Evolutionary conservation across 139 green algal species (phyloP), one percentile per base, ranked within the genome.

Genomic region (Auxenochlorella pyrenoidosa): DNA sequence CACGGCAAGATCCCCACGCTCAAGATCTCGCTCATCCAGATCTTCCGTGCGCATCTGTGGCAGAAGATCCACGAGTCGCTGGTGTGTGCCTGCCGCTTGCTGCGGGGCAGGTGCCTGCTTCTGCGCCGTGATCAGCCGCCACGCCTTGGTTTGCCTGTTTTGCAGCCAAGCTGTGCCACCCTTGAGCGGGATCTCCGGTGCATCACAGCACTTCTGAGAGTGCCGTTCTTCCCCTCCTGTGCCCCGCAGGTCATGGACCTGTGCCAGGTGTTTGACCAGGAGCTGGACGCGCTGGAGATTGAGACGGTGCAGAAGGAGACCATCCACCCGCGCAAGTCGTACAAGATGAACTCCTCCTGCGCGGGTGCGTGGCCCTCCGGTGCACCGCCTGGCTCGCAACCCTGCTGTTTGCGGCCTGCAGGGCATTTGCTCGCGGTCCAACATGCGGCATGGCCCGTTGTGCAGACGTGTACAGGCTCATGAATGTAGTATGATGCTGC

Each of bases 251-350:
- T 87, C 26, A 87, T 87, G 83, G 83, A 87, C 83, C 51, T 87
- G 83, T 96, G 92, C 84, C 95, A 98, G 89, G 95, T 98, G 51
- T 97, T 98, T 88, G 96, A 99, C 91, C 97, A 99, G 92, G 98
- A 99, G 94, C 93, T 99, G 90, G 97, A 99, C 84, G 97, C 98
- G 47, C 95, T 99, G 83, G 98, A 99, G 95, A 99, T 99, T 75
- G 98, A 99, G 95, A 99, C 98, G 36, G 98, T 99, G 87, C 98
- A 99, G 93, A 99, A 99, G 95, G 98, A 99, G 94, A 99, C 98
- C 60, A 99, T 99, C 89, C 98, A 99, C 92, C 98, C 98, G 60
- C 94, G 98, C 86, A 99, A 99, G 94, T 96, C 90, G 40, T 99
- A 99, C 94, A 99, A 99, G 59, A 88, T 88, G 84, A 88, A 88